Evolutionary conservation across 1,284 basidiomycete species (phyloP), one percentile per base, ranked within the genome.

Genomic region (Cerrena zonata): DNA sequence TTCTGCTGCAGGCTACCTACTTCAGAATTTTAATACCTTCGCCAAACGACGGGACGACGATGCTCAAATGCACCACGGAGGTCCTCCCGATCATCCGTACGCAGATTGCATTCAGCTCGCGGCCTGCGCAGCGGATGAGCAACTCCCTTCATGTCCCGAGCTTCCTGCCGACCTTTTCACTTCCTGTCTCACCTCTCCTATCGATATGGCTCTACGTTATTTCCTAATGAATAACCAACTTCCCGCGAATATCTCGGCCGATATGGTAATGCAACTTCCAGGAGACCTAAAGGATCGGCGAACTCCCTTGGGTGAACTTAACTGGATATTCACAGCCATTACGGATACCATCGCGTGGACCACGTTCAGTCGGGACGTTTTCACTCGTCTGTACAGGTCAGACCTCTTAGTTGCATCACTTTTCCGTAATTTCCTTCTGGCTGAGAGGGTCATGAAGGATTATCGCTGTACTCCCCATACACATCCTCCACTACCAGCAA

Each of bases 301-400:
- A 22, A 98, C 96, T 2, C 95, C 95, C 0, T 77, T 99, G 1
- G 95, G 95, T 48, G 95, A 99, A 69, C 82, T 99, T 24, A 97
- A 97, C 68, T 99, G 96, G 95, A 98, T 99, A 60, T 98, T 99
- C 71, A 98, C 93, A 2, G 93, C 95, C 38, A 93, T 99, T 56
- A 99, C 95, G 15, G 95, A 99, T 69, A 98, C 95, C 5, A 98
- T 99, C 56, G 96, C 96, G 12, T 99, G 96, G 95, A 94, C 94
- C 11, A 92, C 93, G 0, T 94, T 99, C 63, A 90, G 94, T 19
- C 82, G 89, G 47, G 91, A 95, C 47, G 82, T 94, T 11, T 99
- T 99, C 70, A 94, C 93, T 40, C 82, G 92, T 36, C 74, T 99
- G 26, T 99, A 98, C 69, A 82, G 96, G 44, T 96, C 94, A 53